Evolutionary conservation across 2,329 filamentous ascomycete genomes (phyloP).

Genomic region (Hortaea sp.): DNA sequence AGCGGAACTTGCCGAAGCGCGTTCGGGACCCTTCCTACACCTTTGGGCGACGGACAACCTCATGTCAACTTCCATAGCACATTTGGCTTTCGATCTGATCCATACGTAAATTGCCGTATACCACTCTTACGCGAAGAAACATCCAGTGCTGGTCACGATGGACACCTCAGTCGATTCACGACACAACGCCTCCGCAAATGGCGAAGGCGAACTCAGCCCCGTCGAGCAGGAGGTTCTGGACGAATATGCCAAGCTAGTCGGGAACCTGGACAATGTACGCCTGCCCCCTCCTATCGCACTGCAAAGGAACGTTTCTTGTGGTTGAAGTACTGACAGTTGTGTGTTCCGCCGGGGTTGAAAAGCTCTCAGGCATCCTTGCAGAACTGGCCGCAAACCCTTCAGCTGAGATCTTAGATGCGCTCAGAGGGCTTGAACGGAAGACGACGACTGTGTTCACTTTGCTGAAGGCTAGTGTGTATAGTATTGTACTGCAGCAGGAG

Average conservation of each 20-base stretch:
- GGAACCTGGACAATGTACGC: constrained; percentile 79
- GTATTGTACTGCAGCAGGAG: constrained; percentile 96
- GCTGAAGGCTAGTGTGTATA: constrained; percentile 96
- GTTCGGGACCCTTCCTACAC: no score
- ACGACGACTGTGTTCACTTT: constrained; percentile 90
- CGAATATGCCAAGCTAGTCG: constrained; percentile 77
- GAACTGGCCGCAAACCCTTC: constrained; percentile 53
- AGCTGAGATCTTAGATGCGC: constrained; percentile 72
- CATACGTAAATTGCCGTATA: no score
- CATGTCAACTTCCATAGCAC: no score
- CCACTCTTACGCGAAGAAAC: no score
- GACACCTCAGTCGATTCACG: background rate
- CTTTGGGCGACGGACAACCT: no score
- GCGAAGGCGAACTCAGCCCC: constrained; percentile 44
- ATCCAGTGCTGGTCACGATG: background rate
- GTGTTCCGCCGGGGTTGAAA: background rate
- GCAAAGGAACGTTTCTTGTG: background rate
- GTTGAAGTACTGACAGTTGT: background rate
- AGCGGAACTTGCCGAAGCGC: no score
- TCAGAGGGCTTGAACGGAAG: constrained; percentile 84
- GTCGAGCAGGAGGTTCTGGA: constrained; percentile 91
- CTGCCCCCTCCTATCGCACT: constrained; percentile 5
- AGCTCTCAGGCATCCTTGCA: constrained; percentile 51
- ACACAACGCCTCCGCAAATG: background rate
- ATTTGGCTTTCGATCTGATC: no score